phyloP scores from a whole-genome alignment of 495 filamentous ascomycete species.

The Chaetomium cochliodes region DNA sequence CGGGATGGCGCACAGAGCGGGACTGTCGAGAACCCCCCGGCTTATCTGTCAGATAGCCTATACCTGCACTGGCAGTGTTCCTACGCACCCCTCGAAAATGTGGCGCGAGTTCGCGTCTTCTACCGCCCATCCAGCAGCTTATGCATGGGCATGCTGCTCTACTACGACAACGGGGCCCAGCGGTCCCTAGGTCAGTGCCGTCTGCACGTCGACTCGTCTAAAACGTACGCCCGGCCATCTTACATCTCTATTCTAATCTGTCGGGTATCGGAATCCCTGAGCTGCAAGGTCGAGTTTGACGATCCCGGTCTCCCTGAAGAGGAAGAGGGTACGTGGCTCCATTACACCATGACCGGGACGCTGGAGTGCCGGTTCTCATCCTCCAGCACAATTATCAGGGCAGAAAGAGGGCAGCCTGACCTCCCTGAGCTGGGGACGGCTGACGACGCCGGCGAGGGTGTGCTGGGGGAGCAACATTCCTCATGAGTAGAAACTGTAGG shows the following conservation, averaged over 20 bases:
- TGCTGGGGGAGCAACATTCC: no score
- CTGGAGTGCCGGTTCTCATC: neutral
- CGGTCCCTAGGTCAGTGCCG: conserved; percentile 7
- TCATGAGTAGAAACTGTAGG: no score
- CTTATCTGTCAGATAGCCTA: neutral
- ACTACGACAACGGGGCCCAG: conserved; percentile 9
- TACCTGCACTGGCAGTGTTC: neutral
- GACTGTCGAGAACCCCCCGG: neutral
- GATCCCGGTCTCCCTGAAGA: neutral
- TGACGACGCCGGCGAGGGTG: no score
- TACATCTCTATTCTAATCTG: neutral
- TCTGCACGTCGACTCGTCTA: neutral
- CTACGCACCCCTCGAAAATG: conserved; percentile 5
- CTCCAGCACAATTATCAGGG: no score
- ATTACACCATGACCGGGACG: conserved; percentile 1
- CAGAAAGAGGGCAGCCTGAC: no score
- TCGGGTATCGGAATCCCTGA: no score
- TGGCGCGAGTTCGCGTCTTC: neutral
- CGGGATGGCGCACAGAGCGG: neutral
- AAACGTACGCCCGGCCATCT: neutral
- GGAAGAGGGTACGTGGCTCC: neutral
- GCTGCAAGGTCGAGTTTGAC: neutral
- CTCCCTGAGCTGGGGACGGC: no score
- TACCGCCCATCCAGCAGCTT: neutral
- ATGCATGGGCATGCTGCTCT: conserved; percentile 7